Percentiles rank a stretch among this genome's conserved stretches.
phyloP scores from a whole-genome alignment of 768 basidiomycete species.

The Ephemerocybe angulata region DNA sequence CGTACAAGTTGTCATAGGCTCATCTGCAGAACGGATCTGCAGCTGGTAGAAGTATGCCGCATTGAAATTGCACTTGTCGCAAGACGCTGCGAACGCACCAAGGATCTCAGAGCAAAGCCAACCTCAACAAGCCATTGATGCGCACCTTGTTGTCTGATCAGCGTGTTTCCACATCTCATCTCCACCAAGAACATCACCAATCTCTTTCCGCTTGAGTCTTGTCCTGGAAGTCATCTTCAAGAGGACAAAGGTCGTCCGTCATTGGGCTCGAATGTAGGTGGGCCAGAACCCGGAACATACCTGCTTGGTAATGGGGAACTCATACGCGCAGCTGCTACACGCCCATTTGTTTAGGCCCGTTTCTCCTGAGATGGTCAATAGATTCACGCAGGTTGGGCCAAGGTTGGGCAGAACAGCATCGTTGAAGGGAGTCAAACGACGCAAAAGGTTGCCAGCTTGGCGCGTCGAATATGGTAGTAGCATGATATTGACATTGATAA shows the following conservation, averaged over 20 bases:
- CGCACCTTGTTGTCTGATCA: slow-evolving; percentile 75
- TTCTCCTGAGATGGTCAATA: slow-evolving; percentile 73
- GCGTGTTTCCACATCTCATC: slow-evolving; percentile 94
- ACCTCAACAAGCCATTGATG: not conserved
- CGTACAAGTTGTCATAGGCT: slow-evolving; percentile 78
- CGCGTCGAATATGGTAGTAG: too few relatives aligned
- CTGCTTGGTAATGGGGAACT: slow-evolving; percentile 88
- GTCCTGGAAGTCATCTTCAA: slow-evolving; percentile 96
- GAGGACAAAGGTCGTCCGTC: too few relatives aligned
- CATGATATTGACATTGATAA: too few relatives aligned
- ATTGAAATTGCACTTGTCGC: slow-evolving; percentile 78
- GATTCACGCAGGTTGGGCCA: slow-evolving; percentile 91
- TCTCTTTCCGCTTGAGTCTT: slow-evolving; percentile 79
- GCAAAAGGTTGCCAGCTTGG: too few relatives aligned
- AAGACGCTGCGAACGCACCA: slow-evolving; percentile 37
- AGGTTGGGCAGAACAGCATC: slow-evolving; percentile 95
- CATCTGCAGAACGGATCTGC: slow-evolving; percentile 92
- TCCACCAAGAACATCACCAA: slow-evolving; percentile 94
- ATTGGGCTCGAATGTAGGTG: too few relatives aligned
- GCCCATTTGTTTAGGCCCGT: slow-evolving; percentile 89
- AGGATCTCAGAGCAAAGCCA: not conserved
- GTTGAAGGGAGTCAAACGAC: not conserved
- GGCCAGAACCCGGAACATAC: too few relatives aligned
- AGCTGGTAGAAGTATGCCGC: slow-evolving; percentile 93
- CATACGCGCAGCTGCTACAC: slow-evolving; percentile 92